Evolutionary conservation across 495 filamentous ascomycete species (phyloP).

Genomic region (Penicillium antarcticum): DNA sequence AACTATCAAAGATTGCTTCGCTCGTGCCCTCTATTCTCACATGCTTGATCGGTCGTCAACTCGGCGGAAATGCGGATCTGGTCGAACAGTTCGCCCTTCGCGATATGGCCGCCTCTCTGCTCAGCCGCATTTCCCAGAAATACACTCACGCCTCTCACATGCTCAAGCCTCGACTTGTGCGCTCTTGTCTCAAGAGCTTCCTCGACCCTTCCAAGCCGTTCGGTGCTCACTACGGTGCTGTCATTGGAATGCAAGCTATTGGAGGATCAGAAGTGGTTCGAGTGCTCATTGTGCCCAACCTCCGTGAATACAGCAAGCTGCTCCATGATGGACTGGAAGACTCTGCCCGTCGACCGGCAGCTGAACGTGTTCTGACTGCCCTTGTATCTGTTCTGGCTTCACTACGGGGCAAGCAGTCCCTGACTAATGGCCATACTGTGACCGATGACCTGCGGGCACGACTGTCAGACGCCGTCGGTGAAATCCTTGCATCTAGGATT

Average conservation of each 20-base stretch:
- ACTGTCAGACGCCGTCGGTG: slow-evolving; percentile 58
- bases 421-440: slow-evolving; percentile 48
- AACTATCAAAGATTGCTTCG: slow-evolving; percentile 51
- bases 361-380: slow-evolving; percentile 58
- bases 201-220: slow-evolving; percentile 79
- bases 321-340: slow-evolving; percentile 64
- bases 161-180: slow-evolving; percentile 81
- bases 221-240: slow-evolving; percentile 80
- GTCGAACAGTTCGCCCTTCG: slow-evolving; percentile 75
- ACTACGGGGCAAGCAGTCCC: slow-evolving; percentile 34
- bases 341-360: slow-evolving; percentile 49
- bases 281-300: slow-evolving; percentile 73
- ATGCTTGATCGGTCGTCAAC: slow-evolving; percentile 81
- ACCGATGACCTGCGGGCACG: slow-evolving; percentile 51
- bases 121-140: slow-evolving; percentile 68
- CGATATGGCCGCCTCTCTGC: slow-evolving; percentile 75
- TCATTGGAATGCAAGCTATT: slow-evolving; percentile 70
- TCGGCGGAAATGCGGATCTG: slow-evolving; percentile 55
- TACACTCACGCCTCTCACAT: slow-evolving; percentile 71
- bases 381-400: slow-evolving; percentile 57
- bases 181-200: slow-evolving; percentile 86
- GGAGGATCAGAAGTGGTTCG: slow-evolving; percentile 78
- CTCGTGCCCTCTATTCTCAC: slow-evolving; percentile 88
- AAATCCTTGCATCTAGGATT: slow-evolving; percentile 51
- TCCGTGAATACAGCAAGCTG: slow-evolving; percentile 72